Base-by-base conservation (phyloP, 148 eudicot genomes). In the Cornus suecica region DNA sequence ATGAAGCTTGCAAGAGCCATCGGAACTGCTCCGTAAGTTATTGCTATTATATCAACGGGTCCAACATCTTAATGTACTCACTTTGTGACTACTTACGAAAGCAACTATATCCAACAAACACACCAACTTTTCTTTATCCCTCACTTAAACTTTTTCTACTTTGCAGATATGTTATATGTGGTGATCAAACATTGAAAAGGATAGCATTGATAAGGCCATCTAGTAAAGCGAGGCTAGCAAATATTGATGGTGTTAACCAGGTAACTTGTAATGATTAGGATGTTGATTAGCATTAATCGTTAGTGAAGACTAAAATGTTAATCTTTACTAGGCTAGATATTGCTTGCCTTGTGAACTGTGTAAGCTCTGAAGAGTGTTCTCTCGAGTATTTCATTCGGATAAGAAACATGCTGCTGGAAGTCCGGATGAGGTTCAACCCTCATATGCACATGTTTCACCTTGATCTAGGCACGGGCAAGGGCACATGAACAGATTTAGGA, bases 161-260 rank as follows among this genome's bases (percentile, higher is more conserved):
- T 80, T 77, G 78, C 88, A 92, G 97, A 56, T 90, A 92, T 88
- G 97, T 91, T 80, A 74, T 92, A 51, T 92, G 97, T 74, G 92
- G 92, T 72, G 97, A 92, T 84, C 90, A 83, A 82, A 90, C 97
- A 65, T 71, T 92, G 65, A 88, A 86, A 83, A 90, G 79, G 83
- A 82, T 92, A 72, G 82, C 86, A 80, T 75, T 87, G 83, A 80
- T 81, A 65, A 90, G 97, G 72, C 97, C 97, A 34, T 92, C 97
- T 66, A 92, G 91, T 58, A 88, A 79, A 86, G 94, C 94, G 58
- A 88, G 97, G 87, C 85, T 92, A 74, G 92, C 97, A 51, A 92
- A 92, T 73, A 87, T 90, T 78, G 94, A 90, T 77, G 97, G 97
- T 74, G 92, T 92, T 71, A 92, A 92, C 83, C 97, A 92, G 94